A percentile compares a stretch with the other conserved stretches of the same genome.
Conservation (phyloP, 2,329 filamentous ascomycete genomes). For the Cryphonectria nitschkei region DNA sequence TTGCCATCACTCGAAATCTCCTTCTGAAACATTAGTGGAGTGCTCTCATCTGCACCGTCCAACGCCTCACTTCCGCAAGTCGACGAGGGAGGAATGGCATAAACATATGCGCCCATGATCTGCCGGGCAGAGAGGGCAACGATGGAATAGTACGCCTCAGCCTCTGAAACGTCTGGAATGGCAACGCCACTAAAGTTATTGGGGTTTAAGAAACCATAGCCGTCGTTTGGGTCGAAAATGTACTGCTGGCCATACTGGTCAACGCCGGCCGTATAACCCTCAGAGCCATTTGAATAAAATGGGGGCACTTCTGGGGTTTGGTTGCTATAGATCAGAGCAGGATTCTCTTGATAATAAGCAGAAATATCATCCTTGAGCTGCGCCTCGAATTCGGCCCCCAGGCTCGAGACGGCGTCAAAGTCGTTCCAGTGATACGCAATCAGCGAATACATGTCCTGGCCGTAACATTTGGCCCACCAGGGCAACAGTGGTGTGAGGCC, state of each 20-base stretch:
- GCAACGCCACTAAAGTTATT: slow-evolving; percentile 73
- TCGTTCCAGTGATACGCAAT: slow-evolving; percentile 75
- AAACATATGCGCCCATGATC: slow-evolving; percentile 75
- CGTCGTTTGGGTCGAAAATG: slow-evolving; percentile 30
- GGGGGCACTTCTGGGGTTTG: background rate
- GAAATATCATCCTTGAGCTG: slow-evolving; percentile 24
- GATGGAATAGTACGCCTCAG: slow-evolving; percentile 74
- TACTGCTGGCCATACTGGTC: slow-evolving; percentile 27
- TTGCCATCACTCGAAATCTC: slow-evolving; percentile 86
- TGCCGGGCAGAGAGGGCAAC: slow-evolving; percentile 79
- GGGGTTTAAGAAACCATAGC: slow-evolving; percentile 53
- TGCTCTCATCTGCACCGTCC: slow-evolving; percentile 39
- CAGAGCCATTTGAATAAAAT: slow-evolving; percentile 9
- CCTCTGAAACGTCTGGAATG: slow-evolving; percentile 66
- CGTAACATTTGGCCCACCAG: slow-evolving; percentile 76
- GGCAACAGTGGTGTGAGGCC: slow-evolving; percentile 76
- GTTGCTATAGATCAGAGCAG: background rate
- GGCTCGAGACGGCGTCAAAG: slow-evolving; percentile 58
- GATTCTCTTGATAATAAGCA: slow-evolving; percentile 23
- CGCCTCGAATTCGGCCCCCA: slow-evolving; percentile 26
- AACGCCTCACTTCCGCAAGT: slow-evolving; percentile 10
- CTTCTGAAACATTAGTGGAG: slow-evolving; percentile 76
- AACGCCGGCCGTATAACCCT: background rate
- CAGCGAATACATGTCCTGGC: slow-evolving; percentile 57
- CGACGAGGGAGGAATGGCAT: slow-evolving; percentile 65